Percentiles rank a stretch among this genome's conserved stretches.
These are phyloP conservation scores for Emergomyces pasteurianus DNA, from an alignment of 2,329 filamentous ascomycete genomes.

Conservation along the genomic window DNA sequence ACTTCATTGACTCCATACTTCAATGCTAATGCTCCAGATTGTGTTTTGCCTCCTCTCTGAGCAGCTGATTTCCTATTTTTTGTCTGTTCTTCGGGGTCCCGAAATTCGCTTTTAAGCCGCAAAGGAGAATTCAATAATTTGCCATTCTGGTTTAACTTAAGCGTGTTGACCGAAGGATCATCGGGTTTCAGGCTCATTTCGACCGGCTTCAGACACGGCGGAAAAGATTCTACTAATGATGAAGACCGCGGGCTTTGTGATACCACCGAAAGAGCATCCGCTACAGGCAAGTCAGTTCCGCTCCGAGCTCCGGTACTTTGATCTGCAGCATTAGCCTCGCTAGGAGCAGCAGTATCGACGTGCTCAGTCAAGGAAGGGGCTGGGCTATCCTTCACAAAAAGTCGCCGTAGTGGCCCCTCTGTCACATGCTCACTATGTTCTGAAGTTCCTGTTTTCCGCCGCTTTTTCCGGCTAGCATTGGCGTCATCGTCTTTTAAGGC, in stretches of 20 bases:
- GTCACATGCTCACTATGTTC: constrained; percentile 8
- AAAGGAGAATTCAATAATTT: constrained; percentile 31
- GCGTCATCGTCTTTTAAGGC: constrained; percentile 18
- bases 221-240: not conserved
- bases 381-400: not conserved
- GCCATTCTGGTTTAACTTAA: constrained; percentile 33
- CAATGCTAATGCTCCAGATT: constrained; percentile 39
- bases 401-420: constrained; percentile 9
- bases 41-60: constrained; percentile 22
- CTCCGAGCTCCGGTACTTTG: not conserved
- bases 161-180: constrained; percentile 26
- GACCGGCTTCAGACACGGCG: not conserved
- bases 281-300: not conserved
- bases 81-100: constrained; percentile 11
- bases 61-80: not conserved
- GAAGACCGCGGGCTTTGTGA: not conserved
- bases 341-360: not conserved
- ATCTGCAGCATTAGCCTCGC: not conserved
- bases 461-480: constrained; percentile 24
- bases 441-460: constrained; percentile 16
- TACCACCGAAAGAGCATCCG: not conserved
- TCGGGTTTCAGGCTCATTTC: not conserved
- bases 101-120: constrained; percentile 7
- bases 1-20: constrained; percentile 45
- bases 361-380: not conserved